Percentiles rank a stretch among this genome's conserved stretches.
These are phyloP conservation scores for Cucumis variabilis DNA, from an alignment of 331 rosid species.

Conservation along the genomic window DNA sequence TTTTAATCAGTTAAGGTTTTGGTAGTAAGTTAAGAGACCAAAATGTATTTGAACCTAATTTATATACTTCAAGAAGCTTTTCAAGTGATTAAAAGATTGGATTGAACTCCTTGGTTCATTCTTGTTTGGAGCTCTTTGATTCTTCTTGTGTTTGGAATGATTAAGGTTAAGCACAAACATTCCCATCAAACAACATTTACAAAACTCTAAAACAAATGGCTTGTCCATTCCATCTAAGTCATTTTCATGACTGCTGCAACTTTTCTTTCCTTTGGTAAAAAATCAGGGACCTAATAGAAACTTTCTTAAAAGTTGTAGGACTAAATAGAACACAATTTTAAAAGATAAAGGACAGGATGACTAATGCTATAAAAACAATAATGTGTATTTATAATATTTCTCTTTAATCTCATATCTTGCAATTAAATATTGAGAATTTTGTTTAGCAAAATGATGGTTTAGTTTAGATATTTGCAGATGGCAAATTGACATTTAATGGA, in stretches of 20 bases:
- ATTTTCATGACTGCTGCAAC: too few relatives aligned
- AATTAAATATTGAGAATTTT: constrained; percentile 18
- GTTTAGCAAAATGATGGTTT: constrained; percentile 32
- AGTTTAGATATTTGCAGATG: constrained; percentile 70
- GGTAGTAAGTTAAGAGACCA: too few relatives aligned
- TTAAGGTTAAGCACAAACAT: too few relatives aligned
- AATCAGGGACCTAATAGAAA: too few relatives aligned
- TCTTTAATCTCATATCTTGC: background rate
- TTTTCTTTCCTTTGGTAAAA: too few relatives aligned
- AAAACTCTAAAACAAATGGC: too few relatives aligned
- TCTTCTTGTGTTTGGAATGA: too few relatives aligned
- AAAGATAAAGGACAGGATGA: constrained; percentile 80
- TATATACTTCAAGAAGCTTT: background rate
- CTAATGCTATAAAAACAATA: constrained; percentile 48
- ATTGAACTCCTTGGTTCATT: too few relatives aligned
- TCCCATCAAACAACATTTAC: too few relatives aligned
- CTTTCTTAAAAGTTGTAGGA: background rate
- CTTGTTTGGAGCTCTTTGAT: too few relatives aligned
- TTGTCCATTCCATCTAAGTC: background rate
- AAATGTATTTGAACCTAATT: background rate
- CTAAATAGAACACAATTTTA: too few relatives aligned
- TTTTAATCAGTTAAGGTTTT: too few relatives aligned
- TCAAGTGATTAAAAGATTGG: background rate
- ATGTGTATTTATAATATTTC: constrained; percentile 28
- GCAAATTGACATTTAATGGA: constrained; percentile 41